Evolutionary conservation across 2,329 filamentous ascomycete genomes (phyloP).

Genomic region (Penicillium sp.): DNA sequence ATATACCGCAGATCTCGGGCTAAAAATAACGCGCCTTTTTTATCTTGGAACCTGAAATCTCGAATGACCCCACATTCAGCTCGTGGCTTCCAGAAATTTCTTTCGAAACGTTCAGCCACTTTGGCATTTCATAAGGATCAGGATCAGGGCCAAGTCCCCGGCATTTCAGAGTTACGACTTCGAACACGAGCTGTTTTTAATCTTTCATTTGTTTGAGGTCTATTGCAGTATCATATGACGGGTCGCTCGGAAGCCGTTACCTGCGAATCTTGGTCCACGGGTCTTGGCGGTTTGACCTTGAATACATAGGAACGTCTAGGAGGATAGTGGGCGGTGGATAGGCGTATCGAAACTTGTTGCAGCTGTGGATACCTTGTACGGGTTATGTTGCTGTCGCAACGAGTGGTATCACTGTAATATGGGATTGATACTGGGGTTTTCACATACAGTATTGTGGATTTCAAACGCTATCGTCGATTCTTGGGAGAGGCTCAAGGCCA

Average conservation of each 20-base stretch:
- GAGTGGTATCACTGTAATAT: slow-evolving; percentile 1
- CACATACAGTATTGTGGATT: background rate
- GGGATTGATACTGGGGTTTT: background rate
- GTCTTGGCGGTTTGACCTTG: slow-evolving; percentile 3
- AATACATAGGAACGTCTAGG: background rate
- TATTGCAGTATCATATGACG: background rate
- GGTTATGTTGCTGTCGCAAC: slow-evolving; percentile 2
- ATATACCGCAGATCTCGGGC: slow-evolving; percentile 18
- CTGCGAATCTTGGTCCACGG: background rate
- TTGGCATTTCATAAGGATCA: background rate
- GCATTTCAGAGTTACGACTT: background rate
- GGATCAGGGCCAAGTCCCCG: background rate
- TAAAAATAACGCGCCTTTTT: slow-evolving; percentile 26
- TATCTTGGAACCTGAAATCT: slow-evolving; percentile 2
- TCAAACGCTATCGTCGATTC: background rate
- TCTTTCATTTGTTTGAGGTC: background rate
- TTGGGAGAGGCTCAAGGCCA: background rate
- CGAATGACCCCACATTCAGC: background rate
- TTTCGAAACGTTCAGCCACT: slow-evolving; percentile 17
- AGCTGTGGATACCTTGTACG: background rate
- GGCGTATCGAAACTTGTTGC: background rate
- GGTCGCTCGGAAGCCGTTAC: background rate
- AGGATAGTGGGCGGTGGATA: background rate
- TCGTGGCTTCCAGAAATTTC: slow-evolving; percentile 33
- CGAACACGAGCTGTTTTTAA: background rate